Evolutionary conservation across 192 early-diverging fungal species (phyloP), one percentile per base, ranked within the genome.

Genomic region (Coemansia sp.): DNA sequence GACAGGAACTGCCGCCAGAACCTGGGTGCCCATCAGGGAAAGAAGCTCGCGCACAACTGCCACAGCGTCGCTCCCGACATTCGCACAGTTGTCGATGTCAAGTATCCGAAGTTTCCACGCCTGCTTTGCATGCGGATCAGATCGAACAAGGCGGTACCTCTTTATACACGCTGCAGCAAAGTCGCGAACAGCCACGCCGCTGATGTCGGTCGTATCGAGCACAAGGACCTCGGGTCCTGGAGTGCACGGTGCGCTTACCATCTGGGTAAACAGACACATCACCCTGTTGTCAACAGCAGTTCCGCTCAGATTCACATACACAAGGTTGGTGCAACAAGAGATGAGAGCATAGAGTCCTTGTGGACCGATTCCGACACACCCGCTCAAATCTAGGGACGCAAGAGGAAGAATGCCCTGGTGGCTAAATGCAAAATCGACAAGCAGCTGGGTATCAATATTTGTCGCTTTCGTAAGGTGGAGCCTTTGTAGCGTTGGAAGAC

Each of bases 141-240:
- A 21, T 9, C 68, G 64, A 42, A 39, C 30, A 7, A 56, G 48
- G n/a, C 64, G 35, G 31, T 64, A 74, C 30, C 72, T 57, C 43
- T 61, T 60, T 20, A 64, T 58, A 58, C 77, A 80, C 4, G 72
- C 72, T 2, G 65, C 58, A 0, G 77, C 77, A 68, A 80, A 80
- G 39, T 80, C 72, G 15, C 77, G 68, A 3, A 60, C 72, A 37
- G 68, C 71, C 2, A 63, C 65, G 10, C 77, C 77, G 0, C 68
- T 74, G 25, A 80, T 52, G 34, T 71, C 66, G 3, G 77, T 80
- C 7, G 63, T 62, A 26, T 68, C 64, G 21, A 80, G 58, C 29
- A 57, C 65, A 21, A 80, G 61, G 6, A 66, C 68, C 49, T 74
- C 68, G 21, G 71, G 26, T 0, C 77, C 72, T 0, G 64, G 12